Base-by-base conservation (phyloP, 805 yeast genomes). In the Schizosaccharomyces lindneri region DNA sequence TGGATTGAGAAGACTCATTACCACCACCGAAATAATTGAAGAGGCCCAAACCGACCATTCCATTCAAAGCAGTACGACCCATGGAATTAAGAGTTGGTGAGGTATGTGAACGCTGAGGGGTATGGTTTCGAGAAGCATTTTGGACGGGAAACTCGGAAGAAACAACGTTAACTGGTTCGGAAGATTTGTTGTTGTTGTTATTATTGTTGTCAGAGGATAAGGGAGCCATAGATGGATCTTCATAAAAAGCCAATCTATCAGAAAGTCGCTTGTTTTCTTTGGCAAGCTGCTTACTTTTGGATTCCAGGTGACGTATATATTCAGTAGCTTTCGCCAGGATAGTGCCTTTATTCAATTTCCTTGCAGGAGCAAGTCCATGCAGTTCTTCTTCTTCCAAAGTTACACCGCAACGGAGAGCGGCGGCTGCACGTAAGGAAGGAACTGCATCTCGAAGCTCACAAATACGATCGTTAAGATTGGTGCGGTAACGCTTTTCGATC, bases 401-500 rank as follows among this genome's bases (percentile, higher is more conserved):
- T n/a, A 32, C 36, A 3, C 74, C 75, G 19, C 74, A 71, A 57
- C 79, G 81, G 39, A 73, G 76, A 43, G 65, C 62, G 17, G 80
- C 74, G 6, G 83, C 83, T 48, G 83, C 80, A 66, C 87, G 76
- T 61, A 86, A 73, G 2, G 93, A 73, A 2, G 95, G 95, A 24
- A 85, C 95, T 2, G 87, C 83, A 66, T 84, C 85, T 67, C 87
- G 75, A 41, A 85, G 76, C 55, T 82, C 83, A 43, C 79, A 65
- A 59, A 85, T 84, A 69, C 81, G 83, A 61, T 83, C 75, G 67
- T 84, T 85, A 65, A 85, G 83, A 67, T 85, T 85, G 21, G 85
- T 82, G 65, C 94, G 72, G 70, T 85, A 85, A 68, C 84, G 82
- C 72, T 85, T 85, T 69, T 85, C 94, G 66, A 85, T 83, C 76